Percentiles rank a stretch among this genome's conserved stretches.
Conservation (phyloP, 2,329 filamentous ascomycete genomes). For the Xylaria sp. region DNA sequence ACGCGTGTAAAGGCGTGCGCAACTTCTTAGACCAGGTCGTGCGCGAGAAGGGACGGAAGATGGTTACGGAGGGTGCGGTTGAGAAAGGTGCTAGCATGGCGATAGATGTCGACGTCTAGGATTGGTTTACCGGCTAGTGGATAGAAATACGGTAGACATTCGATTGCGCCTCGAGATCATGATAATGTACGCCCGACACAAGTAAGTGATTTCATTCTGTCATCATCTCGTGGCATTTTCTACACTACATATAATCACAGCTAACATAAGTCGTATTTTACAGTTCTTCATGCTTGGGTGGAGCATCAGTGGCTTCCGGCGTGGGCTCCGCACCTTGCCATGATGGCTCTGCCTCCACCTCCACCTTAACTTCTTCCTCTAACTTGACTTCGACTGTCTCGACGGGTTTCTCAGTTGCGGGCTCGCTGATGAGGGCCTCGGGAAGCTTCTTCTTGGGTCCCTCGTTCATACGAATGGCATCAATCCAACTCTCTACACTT, state of each 20-base stretch:
- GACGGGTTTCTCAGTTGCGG: slow-evolving; percentile 52
- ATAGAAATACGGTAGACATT: neutral
- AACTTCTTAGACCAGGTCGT: slow-evolving; percentile 84
- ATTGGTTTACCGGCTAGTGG: neutral
- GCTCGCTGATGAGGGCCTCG: slow-evolving; percentile 61
- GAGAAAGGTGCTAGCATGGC: slow-evolving; percentile 60
- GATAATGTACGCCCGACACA: neutral
- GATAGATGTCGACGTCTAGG: slow-evolving; percentile 60
- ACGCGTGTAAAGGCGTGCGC: slow-evolving; percentile 88
- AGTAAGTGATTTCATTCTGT: slow-evolving; percentile 31
- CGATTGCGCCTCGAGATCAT: neutral
- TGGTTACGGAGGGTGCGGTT: slow-evolving; percentile 67
- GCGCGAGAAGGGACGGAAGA: slow-evolving; percentile 72
- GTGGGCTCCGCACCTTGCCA: slow-evolving; percentile 50
- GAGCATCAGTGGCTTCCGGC: slow-evolving; percentile 48
- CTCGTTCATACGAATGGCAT: slow-evolving; percentile 90
- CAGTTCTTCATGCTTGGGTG: slow-evolving; percentile 61
- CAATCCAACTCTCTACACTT: slow-evolving; percentile 85
- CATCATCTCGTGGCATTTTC: slow-evolving; percentile 18
- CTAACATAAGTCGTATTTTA: slow-evolving; percentile 46
- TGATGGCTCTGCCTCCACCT: slow-evolving; percentile 45
- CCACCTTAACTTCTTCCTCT: slow-evolving; percentile 49
- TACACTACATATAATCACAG: slow-evolving; percentile 29
- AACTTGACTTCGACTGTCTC: slow-evolving; percentile 57
- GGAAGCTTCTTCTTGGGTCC: slow-evolving; percentile 81